Evolutionary conservation across 345 rosid species (phyloP).

Genomic region (Ceriops decandra): DNA sequence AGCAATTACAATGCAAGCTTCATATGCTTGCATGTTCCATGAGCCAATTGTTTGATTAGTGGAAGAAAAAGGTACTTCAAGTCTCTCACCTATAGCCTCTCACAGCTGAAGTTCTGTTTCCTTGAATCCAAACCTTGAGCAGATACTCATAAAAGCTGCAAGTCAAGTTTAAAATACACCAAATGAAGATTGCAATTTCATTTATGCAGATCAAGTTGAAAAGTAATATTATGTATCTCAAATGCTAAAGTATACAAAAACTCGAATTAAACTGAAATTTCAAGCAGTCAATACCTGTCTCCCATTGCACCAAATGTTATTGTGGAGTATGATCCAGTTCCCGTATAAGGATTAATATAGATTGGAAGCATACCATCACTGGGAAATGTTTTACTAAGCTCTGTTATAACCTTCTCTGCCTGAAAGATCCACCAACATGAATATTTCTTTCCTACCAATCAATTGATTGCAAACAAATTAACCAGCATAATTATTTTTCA

Average conservation of each 20-base stretch:
- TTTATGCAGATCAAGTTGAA: no score
- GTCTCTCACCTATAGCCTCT: slow-evolving; percentile 58
- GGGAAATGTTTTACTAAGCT: slow-evolving; percentile 64
- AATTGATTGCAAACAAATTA: not conserved
- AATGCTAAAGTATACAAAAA: not conserved
- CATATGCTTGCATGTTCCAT: not conserved
- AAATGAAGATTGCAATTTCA: not conserved
- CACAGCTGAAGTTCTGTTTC: slow-evolving; percentile 70
- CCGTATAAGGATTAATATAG: slow-evolving; percentile 61
- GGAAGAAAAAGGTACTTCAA: not conserved
- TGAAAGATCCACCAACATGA: slow-evolving; percentile 23
- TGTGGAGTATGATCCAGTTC: slow-evolving; percentile 48
- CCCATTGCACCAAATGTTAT: slow-evolving; percentile 98
- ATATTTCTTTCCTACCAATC: not conserved
- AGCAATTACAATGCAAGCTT: no score
- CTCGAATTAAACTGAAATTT: not conserved
- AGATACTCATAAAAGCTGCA: slow-evolving; percentile 89
- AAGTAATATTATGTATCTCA: not conserved
- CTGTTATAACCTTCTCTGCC: slow-evolving; percentile 73
- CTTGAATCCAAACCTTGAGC: slow-evolving; percentile 94
- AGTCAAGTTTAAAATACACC: slow-evolving; percentile 3
- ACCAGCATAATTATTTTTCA: not conserved
- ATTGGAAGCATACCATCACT: slow-evolving; percentile 89
- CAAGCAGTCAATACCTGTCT: slow-evolving; percentile 55
- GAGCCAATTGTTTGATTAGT: not conserved